Base-by-base conservation (phyloP, 768 basidiomycete genomes). In the Leucocoprinus birnbaumii region DNA sequence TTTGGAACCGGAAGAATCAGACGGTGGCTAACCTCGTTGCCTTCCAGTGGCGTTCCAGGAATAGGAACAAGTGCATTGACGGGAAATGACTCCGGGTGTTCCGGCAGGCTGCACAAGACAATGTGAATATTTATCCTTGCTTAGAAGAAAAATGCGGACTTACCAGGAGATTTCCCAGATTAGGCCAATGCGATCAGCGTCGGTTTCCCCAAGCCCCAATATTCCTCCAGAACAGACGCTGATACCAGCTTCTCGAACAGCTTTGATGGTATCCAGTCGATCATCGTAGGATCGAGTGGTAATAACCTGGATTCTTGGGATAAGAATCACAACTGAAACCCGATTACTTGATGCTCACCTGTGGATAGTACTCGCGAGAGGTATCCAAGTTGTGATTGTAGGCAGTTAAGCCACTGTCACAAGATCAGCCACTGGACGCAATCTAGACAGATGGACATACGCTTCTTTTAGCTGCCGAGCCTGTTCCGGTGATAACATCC, bases 381-480 rank as follows among this genome's bases (percentile, higher is more conserved):
- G 96, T 99, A 70, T 99, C 96, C 52, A 99, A 83, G 70, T 99
- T 99, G 69, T 99, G 96, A 68, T 99, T 99, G 72, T 98, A 98
- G 2, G 96, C 96, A 44, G 94, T 97, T 63, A 98, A 73, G 26
- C 96, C 96, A 34, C 90, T 92, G 58, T 26, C 35, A 52, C 18
- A 37, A 44, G 44, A 48, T 41, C 16, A 43, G 22, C 34, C 26
- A 55, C 16, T 38, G 18, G 19, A 21, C 54, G 22, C 21, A 25
- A 18, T 26, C 19, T 19, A 38, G 21, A 59, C 31, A n/a, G 40
- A 35, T 48, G 24, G 27, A 73, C 87, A 61, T 69, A 91, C 90
- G 96, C 96, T 74, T 94, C 86, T 70, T 98, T 98, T 58, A 99
- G 78, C 63, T 87, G 87, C 59, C 76, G 76, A 22, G 96, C 96